Base-by-base conservation (phyloP, 352 stramenopile genomes). In the Pythium chondricola region DNA sequence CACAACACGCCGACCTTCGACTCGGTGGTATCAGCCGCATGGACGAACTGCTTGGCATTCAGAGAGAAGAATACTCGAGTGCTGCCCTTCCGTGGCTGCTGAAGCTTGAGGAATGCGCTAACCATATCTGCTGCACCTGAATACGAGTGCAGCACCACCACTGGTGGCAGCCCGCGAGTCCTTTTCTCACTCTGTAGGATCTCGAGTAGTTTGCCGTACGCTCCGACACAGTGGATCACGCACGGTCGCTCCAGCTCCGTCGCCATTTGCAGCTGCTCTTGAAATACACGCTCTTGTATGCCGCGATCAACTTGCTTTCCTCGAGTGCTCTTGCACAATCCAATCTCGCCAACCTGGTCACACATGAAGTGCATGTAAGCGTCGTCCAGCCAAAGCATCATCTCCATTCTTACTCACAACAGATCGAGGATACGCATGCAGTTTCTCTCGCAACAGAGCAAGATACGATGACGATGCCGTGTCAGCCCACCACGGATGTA, bases 401-500 rank as follows among this genome's bases (percentile, higher is more conserved):
- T 16, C 7, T 3, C 27, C 6, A 8, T 43, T 17, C 6, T 8
- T 5, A 41, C 49, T 18, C 32, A 89, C 77, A 43, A 63, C 63
- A 20, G 81, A 73, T 18, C 37, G 49, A 8, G 78, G 71, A 33
- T 87, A 56, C 3, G 52, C 46, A 11, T 26, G 4, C 43, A 93
- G 56, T 5, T 51, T 65, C 2, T 53, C 31, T 8, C 64, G 48
- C 2, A 93, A 61, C 17, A 41, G 33, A 16, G 45, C 39, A 21
- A 93, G 26, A 8, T 75, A 77, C 16, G 49, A 14, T n/a, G 38
- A 44, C 0, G 37, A 51, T 8, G 30, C 41, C 7, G 72, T 35
- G 0, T 71, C 32, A 1, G 71, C 70, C 73, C 74, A 93, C 81
- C 81, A 93, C 10, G 81, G 81, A 66, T 93, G 81, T 0, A 93